Percentiles rank a stretch among this genome's conserved stretches.
Conservation (phyloP, 2,329 filamentous ascomycete genomes). For the Teratosphaeria destructans region DNA sequence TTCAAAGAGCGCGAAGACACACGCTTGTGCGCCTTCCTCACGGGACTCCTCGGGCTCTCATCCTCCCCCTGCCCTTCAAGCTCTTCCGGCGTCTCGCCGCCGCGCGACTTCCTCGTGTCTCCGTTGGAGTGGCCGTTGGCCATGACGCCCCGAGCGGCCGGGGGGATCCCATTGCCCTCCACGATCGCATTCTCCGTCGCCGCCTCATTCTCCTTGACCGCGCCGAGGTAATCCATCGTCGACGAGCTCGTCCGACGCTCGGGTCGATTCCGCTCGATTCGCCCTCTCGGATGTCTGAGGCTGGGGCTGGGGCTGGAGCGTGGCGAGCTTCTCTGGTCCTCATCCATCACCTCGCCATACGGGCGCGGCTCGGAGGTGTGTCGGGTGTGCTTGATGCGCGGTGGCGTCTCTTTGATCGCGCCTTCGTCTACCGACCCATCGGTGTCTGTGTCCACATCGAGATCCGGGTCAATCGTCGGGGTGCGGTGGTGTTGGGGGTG, state of each 20-base stretch:
- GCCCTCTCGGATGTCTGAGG: conserved; percentile 18
- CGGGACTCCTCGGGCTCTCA: conserved; percentile 18
- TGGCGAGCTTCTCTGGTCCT: conserved; percentile 15
- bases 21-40: conserved; percentile 19
- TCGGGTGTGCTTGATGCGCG: conserved; percentile 12
- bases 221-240: conserved; percentile 1
- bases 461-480: not conserved
- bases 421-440: conserved; percentile 16
- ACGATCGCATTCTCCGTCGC: conserved; percentile 8
- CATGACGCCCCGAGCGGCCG: not conserved
- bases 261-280: conserved; percentile 14
- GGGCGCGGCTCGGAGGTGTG: conserved; percentile 22
- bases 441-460: conserved; percentile 17
- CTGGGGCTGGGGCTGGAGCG: conserved; percentile 23
- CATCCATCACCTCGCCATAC: conserved; percentile 26
- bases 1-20: conserved; percentile 16
- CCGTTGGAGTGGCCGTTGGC: not conserved
- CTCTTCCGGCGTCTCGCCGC: conserved; percentile 9
- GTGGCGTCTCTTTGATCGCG: conserved; percentile 27
- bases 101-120: not conserved
- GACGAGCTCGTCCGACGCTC: conserved; percentile 11
- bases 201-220: conserved; percentile 9
- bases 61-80: conserved; percentile 21
- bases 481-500: not conserved
- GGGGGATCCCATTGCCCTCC: conserved; percentile 11